Conservation (phyloP, 73 alveolate genomes). For the Paramecium pentaurelia region DNA sequence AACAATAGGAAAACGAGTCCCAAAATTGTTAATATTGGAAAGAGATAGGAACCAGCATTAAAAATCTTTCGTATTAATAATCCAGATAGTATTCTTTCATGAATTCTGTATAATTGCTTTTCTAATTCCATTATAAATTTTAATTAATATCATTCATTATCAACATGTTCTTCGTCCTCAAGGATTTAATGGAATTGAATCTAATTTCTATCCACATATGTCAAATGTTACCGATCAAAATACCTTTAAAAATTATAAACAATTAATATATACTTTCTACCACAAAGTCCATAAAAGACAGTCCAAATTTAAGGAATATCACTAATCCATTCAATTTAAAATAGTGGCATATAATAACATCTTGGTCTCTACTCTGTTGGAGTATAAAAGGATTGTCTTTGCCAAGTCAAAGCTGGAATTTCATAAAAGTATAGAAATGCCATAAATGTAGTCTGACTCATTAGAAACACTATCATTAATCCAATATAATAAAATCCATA, state of each 20-base stretch:
- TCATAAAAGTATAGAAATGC: background rate
- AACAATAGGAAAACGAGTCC: background rate
- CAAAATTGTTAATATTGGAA: background rate
- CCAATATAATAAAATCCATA: constrained; percentile 30
- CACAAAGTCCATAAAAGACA: constrained; percentile 21
- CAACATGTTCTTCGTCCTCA: background rate
- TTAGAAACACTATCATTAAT: background rate
- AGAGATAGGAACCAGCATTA: background rate
- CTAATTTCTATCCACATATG: background rate
- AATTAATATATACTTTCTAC: background rate
- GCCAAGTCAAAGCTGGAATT: constrained; percentile 48
- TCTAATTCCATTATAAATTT: constrained; percentile 11
- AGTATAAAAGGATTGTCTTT: background rate
- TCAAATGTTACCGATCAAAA: background rate
- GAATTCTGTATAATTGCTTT: constrained; percentile 6
- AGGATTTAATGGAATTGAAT: background rate
- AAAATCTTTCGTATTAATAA: background rate
- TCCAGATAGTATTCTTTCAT: background rate
- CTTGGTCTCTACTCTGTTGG: constrained; percentile 23
- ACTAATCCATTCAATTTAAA: background rate
- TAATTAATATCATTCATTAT: background rate
- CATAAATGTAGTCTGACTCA: background rate
- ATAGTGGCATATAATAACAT: background rate
- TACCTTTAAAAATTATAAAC: background rate
- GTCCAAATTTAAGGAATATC: constrained; percentile 44